phyloP scores from a whole-genome alignment of 257 asterid species.

The Solanum sitiens region DNA sequence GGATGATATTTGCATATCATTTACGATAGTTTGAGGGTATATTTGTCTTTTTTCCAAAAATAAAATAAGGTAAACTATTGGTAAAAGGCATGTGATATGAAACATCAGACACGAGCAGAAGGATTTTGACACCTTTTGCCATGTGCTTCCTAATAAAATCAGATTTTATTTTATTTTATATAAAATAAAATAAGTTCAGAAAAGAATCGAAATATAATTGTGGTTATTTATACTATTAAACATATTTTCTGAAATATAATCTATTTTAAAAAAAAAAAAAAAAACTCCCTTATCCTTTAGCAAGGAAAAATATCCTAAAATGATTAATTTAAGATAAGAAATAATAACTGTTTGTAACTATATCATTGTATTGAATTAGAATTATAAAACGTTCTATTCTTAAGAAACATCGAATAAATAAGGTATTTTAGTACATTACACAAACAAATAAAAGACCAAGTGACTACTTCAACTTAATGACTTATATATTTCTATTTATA shows the following conservation, averaged over 20 bases:
- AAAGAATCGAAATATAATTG: neutral
- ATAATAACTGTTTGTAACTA: neutral
- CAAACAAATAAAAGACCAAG: too few species aligned
- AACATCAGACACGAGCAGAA: neutral
- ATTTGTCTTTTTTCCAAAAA: neutral
- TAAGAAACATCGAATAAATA: neutral
- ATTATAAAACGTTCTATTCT: neutral
- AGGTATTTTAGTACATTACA: neutral
- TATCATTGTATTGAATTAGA: neutral
- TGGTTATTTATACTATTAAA: neutral
- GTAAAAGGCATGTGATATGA: neutral
- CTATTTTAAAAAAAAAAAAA: neutral
- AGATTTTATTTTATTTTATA: neutral
- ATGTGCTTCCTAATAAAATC: neutral
- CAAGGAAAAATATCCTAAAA: neutral
- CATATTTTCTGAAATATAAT: neutral
- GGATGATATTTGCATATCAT: accelerated
- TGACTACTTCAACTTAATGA: too few species aligned
- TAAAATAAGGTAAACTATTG: neutral
- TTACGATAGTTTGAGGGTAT: too few species aligned
- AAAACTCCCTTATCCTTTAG: too few species aligned
- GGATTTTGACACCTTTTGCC: neutral
- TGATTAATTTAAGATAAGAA: too few species aligned
- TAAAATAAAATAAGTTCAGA: neutral
- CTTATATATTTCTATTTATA: too few species aligned